Base-by-base conservation (phyloP, 169 alveolate species). In the Cryptosporidium parvum region DNA sequence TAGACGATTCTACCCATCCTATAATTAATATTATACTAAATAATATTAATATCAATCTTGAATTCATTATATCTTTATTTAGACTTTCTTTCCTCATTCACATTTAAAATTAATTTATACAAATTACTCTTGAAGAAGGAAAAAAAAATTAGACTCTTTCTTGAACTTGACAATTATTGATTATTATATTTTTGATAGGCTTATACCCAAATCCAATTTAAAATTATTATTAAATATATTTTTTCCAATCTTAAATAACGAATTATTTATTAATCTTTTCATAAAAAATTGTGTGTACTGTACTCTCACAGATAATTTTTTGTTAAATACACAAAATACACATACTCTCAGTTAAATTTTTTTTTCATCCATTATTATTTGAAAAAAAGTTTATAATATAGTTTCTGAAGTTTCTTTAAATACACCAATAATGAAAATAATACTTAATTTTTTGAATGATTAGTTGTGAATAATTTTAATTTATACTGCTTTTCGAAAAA, bases 251-350 rank as follows among this genome's bases (percentile, higher is more conserved):
- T 23, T 56, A 23, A 56, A 56, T 56, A 0, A 48, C 56, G 23
- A 56, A 21, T 21, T 56, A 56, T 21, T 3, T 23, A 21, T 56
- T 56, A n/a, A 26, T 9, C 8, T n/a, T 9, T n/a, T 26, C 8
- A 9, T 6, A 3, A 56, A 56, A n/a, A 23, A 26, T 26, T 35
- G 72, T 65, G 72, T 65, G 72, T 65, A 65, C 51, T 65, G 72
- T 35, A 29, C 51, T 65, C 72, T 65, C 72, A 65, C 72, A 31
- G 35, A 31, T 31, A 65, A 14, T 26, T n/a, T 59, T 18, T 59
- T 59, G 3, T 59, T 59, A 0, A n/a, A 26, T 59, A 29, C 68
- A 58, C 29, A 58, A 58, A 9, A 12, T 56, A 56, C 65, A 56
- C 65, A 56, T 21, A 56, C 14, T 23, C 65, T 18, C 65, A 53